Base-by-base conservation (phyloP, 805 yeast species). In the Cyberlindnera sargentensis region DNA sequence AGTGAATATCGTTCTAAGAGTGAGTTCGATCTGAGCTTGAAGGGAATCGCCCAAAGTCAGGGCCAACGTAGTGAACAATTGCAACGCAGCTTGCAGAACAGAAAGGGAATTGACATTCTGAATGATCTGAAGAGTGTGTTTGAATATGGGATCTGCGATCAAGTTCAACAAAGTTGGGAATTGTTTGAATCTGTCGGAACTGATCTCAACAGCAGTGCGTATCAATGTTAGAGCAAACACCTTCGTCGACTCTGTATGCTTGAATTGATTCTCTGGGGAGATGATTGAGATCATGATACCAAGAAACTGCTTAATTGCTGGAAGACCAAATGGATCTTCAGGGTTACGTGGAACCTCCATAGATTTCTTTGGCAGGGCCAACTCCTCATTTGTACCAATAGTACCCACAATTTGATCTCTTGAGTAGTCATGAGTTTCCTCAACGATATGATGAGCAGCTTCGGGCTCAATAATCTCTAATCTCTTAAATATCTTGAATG, bases 221-320 rank as follows among this genome's bases (percentile, higher is more conserved):
- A 93, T 70, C 34, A 91, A 72, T 28, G 82, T 75, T 32, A 93
- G 65, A 0, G 96, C 93, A 65, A 91, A 79, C 10, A 86, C 82
- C 44, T 95, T 76, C 0, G 96, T 82, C 27, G 87, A 74, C 60
- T 91, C 96, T 48, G 91, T 85, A 56, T 88, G 93, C 55, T 85
- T 88, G 55, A 78, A 77, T 57, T 84, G 87, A 54, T 87, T 84
- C 31, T 82, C 78, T 0, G 96, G 95, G 8, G 93, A 80, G 31
- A 90, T 71, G 62, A 90, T 78, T 2, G 93, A 83, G 10, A 88
- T 75, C 34, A 91, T 70, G 32, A 87, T 80, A 9, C 82, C 80
- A 50, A 89, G 63, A 51, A 82, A 84, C 55, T 87, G 95, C 51
- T 82, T 78, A 51, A 87, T 77, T 37, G 93, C 82, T 9, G 80